phyloP scores from a whole-genome alignment of 345 rosid genomes.

The Aquilaria yunnanensis region DNA sequence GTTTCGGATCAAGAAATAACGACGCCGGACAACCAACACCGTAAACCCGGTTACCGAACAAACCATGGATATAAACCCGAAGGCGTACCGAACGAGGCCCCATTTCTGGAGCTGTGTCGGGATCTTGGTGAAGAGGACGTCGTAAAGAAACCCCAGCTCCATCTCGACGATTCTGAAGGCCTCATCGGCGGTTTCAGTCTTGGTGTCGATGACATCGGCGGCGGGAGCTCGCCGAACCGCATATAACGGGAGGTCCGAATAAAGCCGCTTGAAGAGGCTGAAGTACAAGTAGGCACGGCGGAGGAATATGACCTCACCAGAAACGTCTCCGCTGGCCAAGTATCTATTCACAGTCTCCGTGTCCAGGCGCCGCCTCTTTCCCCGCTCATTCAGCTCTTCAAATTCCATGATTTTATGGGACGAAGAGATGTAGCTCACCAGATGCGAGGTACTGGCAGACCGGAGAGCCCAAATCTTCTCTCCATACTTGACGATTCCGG shows the following conservation, averaged over 20 bases:
- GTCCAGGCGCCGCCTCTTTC: too few relatives aligned
- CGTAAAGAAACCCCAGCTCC: slow-evolving; percentile 14
- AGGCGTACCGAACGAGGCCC: background rate
- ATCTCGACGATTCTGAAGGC: slow-evolving; percentile 13
- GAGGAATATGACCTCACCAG: too few relatives aligned
- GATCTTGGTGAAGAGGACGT: slow-evolving; percentile 17
- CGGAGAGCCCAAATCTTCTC: slow-evolving; percentile 18
- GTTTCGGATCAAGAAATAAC: background rate
- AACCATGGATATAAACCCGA: background rate
- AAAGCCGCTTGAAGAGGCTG: too few relatives aligned
- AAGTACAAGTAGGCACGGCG: too few relatives aligned
- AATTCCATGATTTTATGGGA: too few relatives aligned
- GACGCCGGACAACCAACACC: background rate
- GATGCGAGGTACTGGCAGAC: background rate
- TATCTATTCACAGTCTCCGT: too few relatives aligned
- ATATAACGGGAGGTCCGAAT: too few relatives aligned
- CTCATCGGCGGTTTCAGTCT: background rate
- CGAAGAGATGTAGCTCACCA: too few relatives aligned
- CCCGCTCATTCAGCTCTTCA: too few relatives aligned
- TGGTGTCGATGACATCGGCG: too few relatives aligned
- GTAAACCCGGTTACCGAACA: slow-evolving; percentile 1
- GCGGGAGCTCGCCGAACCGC: too few relatives aligned
- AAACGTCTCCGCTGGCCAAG: too few relatives aligned
- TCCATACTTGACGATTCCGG: slow-evolving; percentile 14
- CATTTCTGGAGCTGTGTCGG: background rate